A percentile compares a stretch with the other conserved stretches of the same genome.
Conservation (phyloP, 129 eudicot species). For the Dittrichia graveolens region DNA sequence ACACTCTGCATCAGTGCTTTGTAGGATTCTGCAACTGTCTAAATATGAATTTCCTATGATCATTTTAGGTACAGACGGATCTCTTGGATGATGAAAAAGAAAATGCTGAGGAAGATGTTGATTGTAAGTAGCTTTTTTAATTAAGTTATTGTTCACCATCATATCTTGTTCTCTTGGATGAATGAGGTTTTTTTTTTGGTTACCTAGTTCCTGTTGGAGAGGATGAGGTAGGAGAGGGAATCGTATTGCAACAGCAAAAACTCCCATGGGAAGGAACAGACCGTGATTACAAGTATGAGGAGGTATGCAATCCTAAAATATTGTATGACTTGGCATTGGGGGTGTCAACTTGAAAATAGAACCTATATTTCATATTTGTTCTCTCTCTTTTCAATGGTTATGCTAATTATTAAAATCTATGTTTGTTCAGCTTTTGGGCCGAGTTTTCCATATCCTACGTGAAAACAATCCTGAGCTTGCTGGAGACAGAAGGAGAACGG, state of each 20-base stretch:
- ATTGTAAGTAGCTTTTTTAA: conserved; percentile 48
- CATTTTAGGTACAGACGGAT: conserved; percentile 65
- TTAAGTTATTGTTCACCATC: background rate
- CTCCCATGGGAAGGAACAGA: conserved; percentile 86
- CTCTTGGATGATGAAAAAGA: conserved; percentile 73
- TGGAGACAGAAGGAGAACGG: conserved; percentile 80
- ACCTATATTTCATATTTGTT: background rate
- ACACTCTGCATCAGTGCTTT: background rate
- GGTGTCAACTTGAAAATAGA: background rate
- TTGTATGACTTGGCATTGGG: background rate
- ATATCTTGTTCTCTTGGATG: background rate
- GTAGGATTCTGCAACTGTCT: conserved; percentile 6
- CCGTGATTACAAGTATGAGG: conserved; percentile 74
- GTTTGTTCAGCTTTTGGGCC: conserved; percentile 56
- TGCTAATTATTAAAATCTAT: conserved; percentile 10
- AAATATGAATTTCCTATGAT: conserved; percentile 16
- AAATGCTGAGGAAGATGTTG: conserved; percentile 56
- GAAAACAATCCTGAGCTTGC: conserved; percentile 92
- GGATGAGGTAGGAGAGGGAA: conserved; percentile 69
- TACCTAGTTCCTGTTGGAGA: conserved; percentile 53
- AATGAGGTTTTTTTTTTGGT: background rate
- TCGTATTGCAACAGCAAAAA: conserved; percentile 53
- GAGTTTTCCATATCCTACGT: conserved; percentile 75
- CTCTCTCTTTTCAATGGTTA: background rate
- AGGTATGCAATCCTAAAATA: conserved; percentile 39